Evolutionary conservation across 2,329 filamentous ascomycete species (phyloP), one percentile per base, ranked within the genome.

Genomic region (Simplicillium sp.): DNA sequence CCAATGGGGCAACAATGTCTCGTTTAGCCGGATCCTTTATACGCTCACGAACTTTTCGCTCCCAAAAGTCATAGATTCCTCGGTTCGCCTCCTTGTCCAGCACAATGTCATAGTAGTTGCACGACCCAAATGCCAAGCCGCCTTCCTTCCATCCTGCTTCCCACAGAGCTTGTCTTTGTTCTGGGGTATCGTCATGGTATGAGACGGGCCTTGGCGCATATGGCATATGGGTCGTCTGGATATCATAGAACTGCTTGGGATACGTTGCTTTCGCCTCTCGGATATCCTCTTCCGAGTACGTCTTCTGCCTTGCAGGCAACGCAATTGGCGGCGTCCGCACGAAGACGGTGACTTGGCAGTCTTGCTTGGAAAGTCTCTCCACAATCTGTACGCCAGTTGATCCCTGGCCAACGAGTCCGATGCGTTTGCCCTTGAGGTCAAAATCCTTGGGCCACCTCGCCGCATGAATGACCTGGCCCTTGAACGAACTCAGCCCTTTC

Each of bases 281-380:
- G 46, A 74, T 65, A 40, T 74, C 66, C 34, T 72, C 59, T 28
- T 54, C 59, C 0, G 63, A 61, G 2, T 77, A 49, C 2, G 54
- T 40, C 2, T 61, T 54, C 46, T 77, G 71, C 2, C 65, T 57
- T 72, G 82, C 79, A 0, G 78, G 78, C 0, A 81, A 51, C 11
- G 69, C 72, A 11, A 73, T 65, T 42, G 77, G 79, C 0, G 77
- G 73, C 2, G 72, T 80, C 14, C 77, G 64, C 44, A 80, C 68
- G 49, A 77, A 77, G 3, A 79, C 68, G 3, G 55, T 59, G 29
- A 64, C 41, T 15, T 57, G 44, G 2, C 39, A 40, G 9, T 63
- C 56, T 48, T 53, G 37, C 46, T 67, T 68, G 3, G 62, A 54
- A 17, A 54, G 43, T 37, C 53, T 50, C 40, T 54, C 55, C 2